Conservation (phyloP, 2,329 filamentous ascomycete species). For the Penicillium sp. region DNA sequence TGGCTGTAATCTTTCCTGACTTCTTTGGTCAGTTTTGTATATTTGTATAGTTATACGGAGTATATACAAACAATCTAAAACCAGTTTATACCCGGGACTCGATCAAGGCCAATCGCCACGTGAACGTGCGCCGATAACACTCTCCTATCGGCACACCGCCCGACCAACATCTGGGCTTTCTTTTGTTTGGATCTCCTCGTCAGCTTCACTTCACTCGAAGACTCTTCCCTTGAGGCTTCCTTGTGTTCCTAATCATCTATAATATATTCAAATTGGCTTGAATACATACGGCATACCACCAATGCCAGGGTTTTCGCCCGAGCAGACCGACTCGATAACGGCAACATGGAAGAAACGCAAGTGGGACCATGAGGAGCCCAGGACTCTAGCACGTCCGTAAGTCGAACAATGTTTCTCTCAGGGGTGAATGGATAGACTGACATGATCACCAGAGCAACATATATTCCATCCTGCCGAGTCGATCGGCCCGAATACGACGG, state of each 20-base stretch:
- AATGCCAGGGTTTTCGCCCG: conserved; percentile 22
- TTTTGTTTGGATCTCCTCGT: conserved; percentile 6
- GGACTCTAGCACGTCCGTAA: conserved; percentile 19
- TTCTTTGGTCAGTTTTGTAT: not conserved
- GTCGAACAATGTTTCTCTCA: conserved; percentile 2
- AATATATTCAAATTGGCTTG: conserved; percentile 6
- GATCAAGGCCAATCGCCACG: not conserved
- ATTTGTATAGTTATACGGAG: too few species aligned
- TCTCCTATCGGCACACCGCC: conserved; percentile 11
- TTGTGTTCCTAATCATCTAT: not conserved
- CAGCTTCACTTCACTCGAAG: conserved; percentile 3
- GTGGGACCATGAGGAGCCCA: conserved; percentile 24
- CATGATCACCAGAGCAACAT: conserved; percentile 13
- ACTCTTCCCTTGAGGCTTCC: not conserved
- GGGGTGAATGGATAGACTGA: not conserved
- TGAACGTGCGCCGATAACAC: conserved; percentile 1
- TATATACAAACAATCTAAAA: not conserved
- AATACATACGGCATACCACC: not conserved
- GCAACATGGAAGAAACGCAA: conserved; percentile 27
- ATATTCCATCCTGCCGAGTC: conserved; percentile 14
- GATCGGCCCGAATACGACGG: conserved; percentile 17
- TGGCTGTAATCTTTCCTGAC: not conserved
- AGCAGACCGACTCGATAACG: conserved; percentile 16
- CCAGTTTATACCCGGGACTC: not conserved
- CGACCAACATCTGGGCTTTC: not conserved